Base-by-base conservation (phyloP, 371 early-diverging fungal genomes). In the Rhizomucor miehei region DNA sequence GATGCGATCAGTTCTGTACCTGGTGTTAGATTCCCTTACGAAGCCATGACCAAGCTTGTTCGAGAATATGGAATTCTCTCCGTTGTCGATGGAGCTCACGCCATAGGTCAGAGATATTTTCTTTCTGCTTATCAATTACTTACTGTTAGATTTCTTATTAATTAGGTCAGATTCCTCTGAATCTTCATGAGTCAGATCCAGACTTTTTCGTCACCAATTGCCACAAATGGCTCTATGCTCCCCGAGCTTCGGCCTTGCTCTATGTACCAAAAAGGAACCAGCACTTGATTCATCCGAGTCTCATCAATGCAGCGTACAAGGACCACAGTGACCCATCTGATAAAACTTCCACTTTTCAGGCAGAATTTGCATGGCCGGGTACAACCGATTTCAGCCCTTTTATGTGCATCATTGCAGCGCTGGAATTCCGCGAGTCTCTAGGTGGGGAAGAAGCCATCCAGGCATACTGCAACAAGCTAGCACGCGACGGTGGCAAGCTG, bases 141-240 rank as follows among this genome's bases (percentile, higher is more conserved):
- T 17, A 23, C 1, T 1, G 25, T 14, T 23, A 14, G 20, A 17
- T 25, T 1, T 17, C 9, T 19, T 23, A 51, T 16, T 23, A 17
- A 21, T 20, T 35, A 66, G 73, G 89, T 8, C 89, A 89, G 59
- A 74, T 89, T 6, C 81, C 81, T 6, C 52, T 90, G 11, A 59
- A 87, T 52, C 50, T 90, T n/a, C 64, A 66, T 38, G 67, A 58
- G 25, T 44, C 71, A 5, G 69, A 79, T 53, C 73, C 88, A 5
- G 91, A 90, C 62, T 90, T 82, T 60, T 86, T 85, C 46, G 77
- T 82, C 21, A 81, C 85, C 23, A 89, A 87, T 56, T 75, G 77
- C 44, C 91, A 90, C 63, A 90, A 90, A 69, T 90, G 91, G 91
- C 64, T 89, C 14, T 87, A 69, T 57, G 66, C 79, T 36, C 75